Conservation (phyloP, 2,329 filamentous ascomycete species). For the Rhinocladiella similis region DNA sequence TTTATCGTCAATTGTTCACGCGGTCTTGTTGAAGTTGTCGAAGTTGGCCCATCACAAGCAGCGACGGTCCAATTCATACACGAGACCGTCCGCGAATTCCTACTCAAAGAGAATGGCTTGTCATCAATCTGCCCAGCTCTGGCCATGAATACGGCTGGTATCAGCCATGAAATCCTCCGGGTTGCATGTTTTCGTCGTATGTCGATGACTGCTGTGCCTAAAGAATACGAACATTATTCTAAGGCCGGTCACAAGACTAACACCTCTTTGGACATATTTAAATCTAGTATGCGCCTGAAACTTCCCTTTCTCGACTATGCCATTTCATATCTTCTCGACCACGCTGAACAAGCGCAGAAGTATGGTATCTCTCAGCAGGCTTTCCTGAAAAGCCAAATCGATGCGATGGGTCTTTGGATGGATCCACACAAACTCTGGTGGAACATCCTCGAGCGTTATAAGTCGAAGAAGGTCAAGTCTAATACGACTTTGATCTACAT, state of each 20-base stretch:
- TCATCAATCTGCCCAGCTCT: constrained; percentile 35
- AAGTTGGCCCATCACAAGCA: constrained; percentile 5
- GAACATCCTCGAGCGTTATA: too few relatives aligned
- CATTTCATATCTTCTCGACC: too few relatives aligned
- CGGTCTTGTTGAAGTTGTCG: constrained; percentile 41
- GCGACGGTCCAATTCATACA: constrained; percentile 49
- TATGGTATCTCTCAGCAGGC: too few relatives aligned
- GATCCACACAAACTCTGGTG: too few relatives aligned
- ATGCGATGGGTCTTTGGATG: too few relatives aligned
- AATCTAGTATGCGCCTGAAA: neutral
- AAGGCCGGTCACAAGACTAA: too few relatives aligned
- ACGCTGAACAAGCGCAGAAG: too few relatives aligned
- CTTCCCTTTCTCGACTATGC: too few relatives aligned
- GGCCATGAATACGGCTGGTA: constrained; percentile 32
- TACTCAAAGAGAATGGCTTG: constrained; percentile 39
- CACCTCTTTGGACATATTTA: constrained; percentile 36
- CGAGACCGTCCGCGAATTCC: constrained; percentile 42
- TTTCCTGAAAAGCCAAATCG: too few relatives aligned
- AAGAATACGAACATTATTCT: constrained; percentile 37
- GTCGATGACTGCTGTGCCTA: constrained; percentile 35
- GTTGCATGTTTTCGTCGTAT: too few relatives aligned
- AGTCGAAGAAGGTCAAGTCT: too few relatives aligned
- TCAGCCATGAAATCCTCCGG: constrained; percentile 39
- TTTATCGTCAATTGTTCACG: constrained; percentile 49
- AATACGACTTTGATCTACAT: too few relatives aligned